Conservation (phyloP, 805 yeast genomes). For the Candida nanaspora region DNA sequence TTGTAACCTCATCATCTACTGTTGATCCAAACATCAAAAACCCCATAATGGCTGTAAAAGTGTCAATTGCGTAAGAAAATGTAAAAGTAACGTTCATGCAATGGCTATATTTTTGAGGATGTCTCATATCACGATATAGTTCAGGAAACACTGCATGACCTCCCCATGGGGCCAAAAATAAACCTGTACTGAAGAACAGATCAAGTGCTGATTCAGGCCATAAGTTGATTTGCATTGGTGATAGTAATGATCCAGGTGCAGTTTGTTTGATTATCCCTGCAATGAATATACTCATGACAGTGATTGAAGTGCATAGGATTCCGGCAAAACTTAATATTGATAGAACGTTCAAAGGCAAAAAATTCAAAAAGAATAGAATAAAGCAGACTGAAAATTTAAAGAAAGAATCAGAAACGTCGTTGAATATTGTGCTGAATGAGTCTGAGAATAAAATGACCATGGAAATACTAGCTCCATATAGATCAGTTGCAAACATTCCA, state of each 20-base stretch:
- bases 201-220: conserved; percentile 52
- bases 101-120: conserved; percentile 45
- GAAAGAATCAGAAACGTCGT: conserved; percentile 27
- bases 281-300: conserved; percentile 48
- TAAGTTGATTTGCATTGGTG: conserved; percentile 57
- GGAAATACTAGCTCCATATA: conserved; percentile 54
- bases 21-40: conserved; percentile 49
- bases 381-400: conserved; percentile 37
- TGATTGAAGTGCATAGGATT: conserved; percentile 59
- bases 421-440: conserved; percentile 45
- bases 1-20: conserved; percentile 46
- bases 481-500: conserved; percentile 44
- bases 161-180: conserved; percentile 76
- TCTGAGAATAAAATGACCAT: conserved; percentile 55
- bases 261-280: conserved; percentile 57
- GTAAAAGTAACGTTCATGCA: conserved; percentile 54
- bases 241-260: conserved; percentile 69
- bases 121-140: conserved; percentile 63
- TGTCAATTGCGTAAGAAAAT: conserved; percentile 53
- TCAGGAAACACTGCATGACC: conserved; percentile 81
- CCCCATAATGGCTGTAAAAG: conserved; percentile 59
- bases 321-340: conserved; percentile 68
- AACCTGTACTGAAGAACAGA: conserved; percentile 55
- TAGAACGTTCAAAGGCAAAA: conserved; percentile 66
- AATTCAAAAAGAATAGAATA: conserved; percentile 39